Evolutionary conservation across 345 rosid genomes (phyloP).

Genomic region (Gossypium longicalyx): DNA sequence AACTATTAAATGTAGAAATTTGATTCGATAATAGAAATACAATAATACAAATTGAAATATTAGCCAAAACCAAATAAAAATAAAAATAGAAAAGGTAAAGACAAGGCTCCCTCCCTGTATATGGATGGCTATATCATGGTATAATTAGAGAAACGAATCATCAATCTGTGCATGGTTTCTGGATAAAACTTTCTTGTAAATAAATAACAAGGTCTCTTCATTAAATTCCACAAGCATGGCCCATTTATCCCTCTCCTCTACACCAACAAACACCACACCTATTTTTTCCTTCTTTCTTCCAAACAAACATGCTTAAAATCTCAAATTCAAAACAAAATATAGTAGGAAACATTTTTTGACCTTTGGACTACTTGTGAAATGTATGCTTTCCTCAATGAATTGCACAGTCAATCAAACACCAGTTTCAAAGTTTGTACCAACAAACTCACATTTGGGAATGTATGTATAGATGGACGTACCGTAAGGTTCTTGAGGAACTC

Average conservation of each 20-base stretch:
- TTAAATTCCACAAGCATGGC: conserved; percentile 65
- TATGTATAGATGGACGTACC: conserved; percentile 27
- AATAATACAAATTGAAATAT: not conserved
- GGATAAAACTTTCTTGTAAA: conserved; percentile 69
- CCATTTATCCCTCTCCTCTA: conserved; percentile 37
- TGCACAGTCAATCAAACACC: conserved; percentile 19
- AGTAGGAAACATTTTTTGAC: conserved; percentile 20
- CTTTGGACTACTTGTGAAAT: conserved; percentile 57
- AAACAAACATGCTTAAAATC: not conserved
- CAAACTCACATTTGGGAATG: not conserved
- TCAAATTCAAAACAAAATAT: not conserved
- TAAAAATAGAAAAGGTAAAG: not conserved
- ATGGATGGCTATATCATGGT: conserved; percentile 23
- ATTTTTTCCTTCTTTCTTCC: not conserved
- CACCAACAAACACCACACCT: not conserved
- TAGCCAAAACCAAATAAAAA: not conserved
- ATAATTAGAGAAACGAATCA: conserved; percentile 52
- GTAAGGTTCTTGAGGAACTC: conserved; percentile 51
- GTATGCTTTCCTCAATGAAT: conserved; percentile 51
- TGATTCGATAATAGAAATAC: not conserved
- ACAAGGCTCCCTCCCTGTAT: not conserved
- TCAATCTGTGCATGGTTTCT: conserved; percentile 46
- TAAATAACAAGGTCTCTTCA: conserved; percentile 59
- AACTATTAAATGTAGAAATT: not conserved
- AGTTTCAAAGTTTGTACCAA: not conserved